These are phyloP conservation scores for Odontarrhena argentea DNA, from an alignment of 345 rosid genomes.

Conservation along the genomic window DNA sequence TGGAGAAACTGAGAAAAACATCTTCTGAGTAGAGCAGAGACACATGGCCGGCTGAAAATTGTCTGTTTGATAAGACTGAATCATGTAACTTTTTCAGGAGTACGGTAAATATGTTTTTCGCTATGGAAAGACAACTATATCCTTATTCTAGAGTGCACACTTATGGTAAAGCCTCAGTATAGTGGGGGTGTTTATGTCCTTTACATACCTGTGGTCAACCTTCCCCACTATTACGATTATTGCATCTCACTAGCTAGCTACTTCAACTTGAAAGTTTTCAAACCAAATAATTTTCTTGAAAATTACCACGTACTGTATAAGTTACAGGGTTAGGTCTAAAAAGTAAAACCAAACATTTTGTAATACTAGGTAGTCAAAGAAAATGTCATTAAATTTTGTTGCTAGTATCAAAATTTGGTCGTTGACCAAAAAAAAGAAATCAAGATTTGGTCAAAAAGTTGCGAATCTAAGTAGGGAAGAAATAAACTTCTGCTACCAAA, in stretches of 20 bases:
- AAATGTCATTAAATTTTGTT: conserved; percentile 9
- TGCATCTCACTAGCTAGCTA: conserved; percentile 15
- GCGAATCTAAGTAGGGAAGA: no score
- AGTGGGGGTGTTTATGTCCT: conserved; percentile 30
- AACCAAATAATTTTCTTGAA: conserved; percentile 23
- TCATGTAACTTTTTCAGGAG: conserved; percentile 41
- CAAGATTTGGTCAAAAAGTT: conserved; percentile 28
- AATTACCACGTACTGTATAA: conserved; percentile 11
- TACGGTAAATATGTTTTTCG: conserved; percentile 41
- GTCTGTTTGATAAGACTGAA: conserved; percentile 34
- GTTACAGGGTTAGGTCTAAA: conserved; percentile 20
- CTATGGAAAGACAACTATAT: neutral
- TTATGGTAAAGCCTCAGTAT: neutral
- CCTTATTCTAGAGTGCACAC: neutral
- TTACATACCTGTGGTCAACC: conserved; percentile 17
- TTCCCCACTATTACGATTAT: conserved; percentile 13
- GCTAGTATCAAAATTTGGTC: conserved; percentile 22
- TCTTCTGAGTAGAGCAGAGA: conserved; percentile 39
- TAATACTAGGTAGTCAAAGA: conserved; percentile 3
- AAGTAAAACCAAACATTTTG: conserved; percentile 15
- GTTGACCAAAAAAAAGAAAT: no score
- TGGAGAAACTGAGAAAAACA: conserved; percentile 37
- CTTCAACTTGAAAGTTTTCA: conserved; percentile 31
- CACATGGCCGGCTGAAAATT: conserved; percentile 37
- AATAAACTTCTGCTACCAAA: no score